phyloP scores from a whole-genome alignment of 129 eudicot species.

The Tagetes erecta region DNA sequence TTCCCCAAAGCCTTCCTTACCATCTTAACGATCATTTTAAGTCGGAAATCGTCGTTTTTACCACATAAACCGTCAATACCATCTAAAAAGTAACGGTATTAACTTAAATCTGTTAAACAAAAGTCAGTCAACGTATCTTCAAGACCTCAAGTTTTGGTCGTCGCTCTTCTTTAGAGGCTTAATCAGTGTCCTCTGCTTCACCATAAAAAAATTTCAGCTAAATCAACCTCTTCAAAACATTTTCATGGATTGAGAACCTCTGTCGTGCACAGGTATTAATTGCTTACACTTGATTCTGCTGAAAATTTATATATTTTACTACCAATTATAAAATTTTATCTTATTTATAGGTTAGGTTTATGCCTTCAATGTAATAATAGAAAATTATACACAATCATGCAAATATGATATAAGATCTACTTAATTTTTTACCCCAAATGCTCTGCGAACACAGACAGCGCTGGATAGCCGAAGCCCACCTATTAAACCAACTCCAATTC shows the following conservation, averaged over 20 bases:
- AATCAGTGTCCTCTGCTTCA: neutral
- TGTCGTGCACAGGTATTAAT: neutral
- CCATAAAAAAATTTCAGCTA: neutral
- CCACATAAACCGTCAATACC: too few species aligned
- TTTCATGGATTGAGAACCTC: neutral
- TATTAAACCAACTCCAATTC: too few species aligned
- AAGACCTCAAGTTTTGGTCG: neutral
- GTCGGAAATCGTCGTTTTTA: too few species aligned
- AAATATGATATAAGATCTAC: too few species aligned
- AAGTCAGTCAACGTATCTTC: neutral
- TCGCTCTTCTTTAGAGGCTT: neutral
- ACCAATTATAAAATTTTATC: neutral
- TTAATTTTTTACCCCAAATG: too few species aligned
- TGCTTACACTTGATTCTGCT: neutral
- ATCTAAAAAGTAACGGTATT: too few species aligned
- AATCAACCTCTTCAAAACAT: neutral
- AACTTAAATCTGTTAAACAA: neutral
- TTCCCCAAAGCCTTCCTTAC: too few species aligned
- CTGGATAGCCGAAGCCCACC: too few species aligned
- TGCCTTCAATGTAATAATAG: neutral
- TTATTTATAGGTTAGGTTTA: neutral
- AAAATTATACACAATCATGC: neutral
- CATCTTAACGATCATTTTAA: too few species aligned
- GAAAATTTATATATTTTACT: neutral
- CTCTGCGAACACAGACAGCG: too few species aligned